Conservation (phyloP, 768 basidiomycete genomes). For the Macrolepiota fuliginosa region DNA sequence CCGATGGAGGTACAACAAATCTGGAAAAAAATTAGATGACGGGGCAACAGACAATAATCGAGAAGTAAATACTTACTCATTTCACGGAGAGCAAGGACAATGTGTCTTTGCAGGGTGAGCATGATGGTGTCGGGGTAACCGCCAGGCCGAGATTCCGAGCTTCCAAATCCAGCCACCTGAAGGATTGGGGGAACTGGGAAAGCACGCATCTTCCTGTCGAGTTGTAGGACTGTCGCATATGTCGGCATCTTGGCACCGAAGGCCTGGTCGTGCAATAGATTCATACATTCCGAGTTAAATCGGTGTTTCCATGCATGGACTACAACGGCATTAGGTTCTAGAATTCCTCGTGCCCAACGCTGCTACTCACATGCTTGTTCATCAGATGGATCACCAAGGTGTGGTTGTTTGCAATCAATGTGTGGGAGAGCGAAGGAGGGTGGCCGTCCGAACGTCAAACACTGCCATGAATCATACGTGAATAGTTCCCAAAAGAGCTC, state of each 20-base stretch:
- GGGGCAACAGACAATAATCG: slow-evolving; percentile 3
- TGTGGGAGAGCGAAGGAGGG: slow-evolving; percentile 67
- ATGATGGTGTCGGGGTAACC: slow-evolving; percentile 47
- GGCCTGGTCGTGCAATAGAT: slow-evolving; percentile 66
- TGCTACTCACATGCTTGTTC: slow-evolving; percentile 56
- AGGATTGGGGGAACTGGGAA: slow-evolving; percentile 65
- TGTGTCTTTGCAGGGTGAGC: slow-evolving; percentile 63
- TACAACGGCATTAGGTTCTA: slow-evolving; percentile 20
- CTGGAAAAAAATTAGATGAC: slow-evolving; percentile 32
- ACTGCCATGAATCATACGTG: slow-evolving; percentile 56
- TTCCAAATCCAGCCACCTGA: slow-evolving; percentile 69
- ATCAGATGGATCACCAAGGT: slow-evolving; percentile 43
- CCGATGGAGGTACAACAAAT: slow-evolving; percentile 68
- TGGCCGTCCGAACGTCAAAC: slow-evolving; percentile 67
- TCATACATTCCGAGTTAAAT: slow-evolving; percentile 68
- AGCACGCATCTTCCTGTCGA: slow-evolving; percentile 64
- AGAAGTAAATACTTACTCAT: slow-evolving; percentile 47
- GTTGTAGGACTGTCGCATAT: slow-evolving; percentile 63
- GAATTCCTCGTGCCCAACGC: background rate
- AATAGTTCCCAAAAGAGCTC: slow-evolving; percentile 69
- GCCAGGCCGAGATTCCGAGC: slow-evolving; percentile 42
- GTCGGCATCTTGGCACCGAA: slow-evolving; percentile 69
- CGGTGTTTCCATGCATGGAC: slow-evolving; percentile 72
- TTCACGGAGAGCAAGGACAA: slow-evolving; percentile 66
- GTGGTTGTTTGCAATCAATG: slow-evolving; percentile 65